Base-by-base conservation (phyloP, 225 moss, liverwort and hornwort species). In the Pseudisothecium myosuroides region DNA sequence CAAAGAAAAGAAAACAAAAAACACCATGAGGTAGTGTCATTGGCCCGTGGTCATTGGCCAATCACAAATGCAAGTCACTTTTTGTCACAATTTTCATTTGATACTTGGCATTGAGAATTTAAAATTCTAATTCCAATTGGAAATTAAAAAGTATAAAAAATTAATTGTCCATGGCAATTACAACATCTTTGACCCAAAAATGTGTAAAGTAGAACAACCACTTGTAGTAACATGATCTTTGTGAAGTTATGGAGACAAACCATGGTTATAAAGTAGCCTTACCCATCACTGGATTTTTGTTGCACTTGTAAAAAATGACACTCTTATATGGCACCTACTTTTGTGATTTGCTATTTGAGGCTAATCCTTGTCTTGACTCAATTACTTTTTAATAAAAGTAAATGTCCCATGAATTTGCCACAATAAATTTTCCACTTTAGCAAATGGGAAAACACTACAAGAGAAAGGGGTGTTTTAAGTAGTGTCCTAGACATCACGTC, bases 51-150 rank as follows among this genome's bases (percentile, higher is more conserved):
- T 68, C 23, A 39, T 39, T 69, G 23, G 68, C 39, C 39, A 69
- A 68, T n/a, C 1, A 22, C 0, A 4, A 23, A 23, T 1, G 7
- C 14, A 69, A 23, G 12, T 69, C 4, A 39, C 0, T 39, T 68
- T n/a, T 39, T 69, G 21, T 67, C 11, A 37, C 21, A 17, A 66
- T 66, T 66, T 36, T 5, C 10, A 36, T 36, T 34, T 36, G 5
- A 64, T 36, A 66, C 5, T 66, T 66, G 65, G 18, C 10, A 34
- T 65, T 65, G 36, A 66, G 3, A 36, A 36, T 66, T 66, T 36
- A 3, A 66, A 36, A 36, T 66, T 66, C 17, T 5, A 36, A 66
- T 36, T 66, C 36, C 36, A 10, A 66, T 36, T 9, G 9, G 34
- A 65, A 34, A 34, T 34, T 34, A 2, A 65, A 34, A 34, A 34